A percentile compares a stretch with the other conserved stretches of the same genome.
phyloP scores from a whole-genome alignment of 495 filamentous ascomycete genomes.

The Cercophora newfieldiana region DNA sequence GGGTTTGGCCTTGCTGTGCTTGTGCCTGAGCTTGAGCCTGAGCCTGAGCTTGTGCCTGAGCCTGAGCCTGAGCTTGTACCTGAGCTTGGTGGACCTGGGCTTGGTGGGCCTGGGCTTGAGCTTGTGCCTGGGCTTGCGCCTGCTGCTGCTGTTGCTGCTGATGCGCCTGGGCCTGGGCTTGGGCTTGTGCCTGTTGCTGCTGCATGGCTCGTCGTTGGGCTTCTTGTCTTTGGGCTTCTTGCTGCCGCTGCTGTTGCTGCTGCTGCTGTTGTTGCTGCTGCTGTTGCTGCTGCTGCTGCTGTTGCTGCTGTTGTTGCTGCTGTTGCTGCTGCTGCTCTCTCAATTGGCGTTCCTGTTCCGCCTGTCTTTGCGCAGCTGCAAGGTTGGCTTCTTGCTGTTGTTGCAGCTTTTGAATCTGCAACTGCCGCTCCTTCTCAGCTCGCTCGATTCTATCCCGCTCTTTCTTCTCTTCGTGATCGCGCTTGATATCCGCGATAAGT shows the following conservation, averaged over 20 bases:
- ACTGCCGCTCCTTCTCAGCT: slow-evolving; percentile 66
- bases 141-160: slow-evolving; percentile 55
- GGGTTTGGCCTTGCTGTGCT: slow-evolving; percentile 37
- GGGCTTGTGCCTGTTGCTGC: slow-evolving; percentile 40
- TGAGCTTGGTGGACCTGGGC: slow-evolving; percentile 46
- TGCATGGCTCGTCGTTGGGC: slow-evolving; percentile 38
- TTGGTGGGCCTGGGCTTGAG: slow-evolving; percentile 54
- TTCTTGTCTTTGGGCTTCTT: slow-evolving; percentile 34
- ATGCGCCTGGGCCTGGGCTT: slow-evolving; percentile 53
- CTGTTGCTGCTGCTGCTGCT: slow-evolving; percentile 31
- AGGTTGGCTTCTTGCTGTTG: slow-evolving; percentile 28
- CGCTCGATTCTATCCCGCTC: slow-evolving; percentile 60
- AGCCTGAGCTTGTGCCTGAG: slow-evolving; percentile 31
- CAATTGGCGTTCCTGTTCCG: slow-evolving; percentile 28
- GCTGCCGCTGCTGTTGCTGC: slow-evolving; percentile 38
- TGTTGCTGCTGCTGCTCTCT: slow-evolving; percentile 31
- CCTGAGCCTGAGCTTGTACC: slow-evolving; percentile 37
- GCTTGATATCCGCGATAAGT: slow-evolving; percentile 79
- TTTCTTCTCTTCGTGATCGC: slow-evolving; percentile 70
- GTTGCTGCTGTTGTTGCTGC: slow-evolving; percentile 21
- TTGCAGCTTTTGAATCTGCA: slow-evolving; percentile 51
- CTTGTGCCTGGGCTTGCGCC: slow-evolving; percentile 42
- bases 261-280: slow-evolving; percentile 38
- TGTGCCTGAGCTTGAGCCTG: slow-evolving; percentile 39
- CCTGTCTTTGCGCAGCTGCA: slow-evolving; percentile 23